Conservation (phyloP, 495 filamentous ascomycete species). For the Penicillium waksmanii region DNA sequence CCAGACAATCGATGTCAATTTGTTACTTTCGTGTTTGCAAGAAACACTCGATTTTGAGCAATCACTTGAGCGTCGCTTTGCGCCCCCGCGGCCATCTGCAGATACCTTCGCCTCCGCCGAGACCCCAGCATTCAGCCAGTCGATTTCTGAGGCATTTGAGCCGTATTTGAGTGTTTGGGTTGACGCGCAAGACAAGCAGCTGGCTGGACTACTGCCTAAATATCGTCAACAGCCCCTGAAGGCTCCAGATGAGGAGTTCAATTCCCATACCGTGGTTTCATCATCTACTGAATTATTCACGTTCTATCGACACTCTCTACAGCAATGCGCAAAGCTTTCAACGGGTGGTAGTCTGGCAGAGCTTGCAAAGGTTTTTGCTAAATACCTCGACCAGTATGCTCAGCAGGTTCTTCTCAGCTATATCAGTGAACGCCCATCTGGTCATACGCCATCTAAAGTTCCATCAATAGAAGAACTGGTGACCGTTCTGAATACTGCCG, state of each 20-base stretch:
- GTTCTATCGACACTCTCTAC: constrained; percentile 87
- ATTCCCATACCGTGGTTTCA: constrained; percentile 81
- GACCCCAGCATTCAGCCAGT: constrained; percentile 79
- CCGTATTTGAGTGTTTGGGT: constrained; percentile 97
- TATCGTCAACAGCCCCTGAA: constrained; percentile 85
- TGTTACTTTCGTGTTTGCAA: constrained; percentile 88
- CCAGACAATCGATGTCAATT: constrained; percentile 84
- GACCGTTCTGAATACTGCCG: constrained; percentile 90
- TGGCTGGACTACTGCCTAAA: constrained; percentile 83
- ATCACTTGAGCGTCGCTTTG: constrained; percentile 81
- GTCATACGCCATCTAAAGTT: constrained; percentile 52
- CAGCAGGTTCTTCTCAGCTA: constrained; percentile 87
- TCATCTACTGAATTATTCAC: constrained; percentile 97
- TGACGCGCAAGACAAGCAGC: constrained; percentile 89
- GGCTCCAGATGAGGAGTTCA: constrained; percentile 87
- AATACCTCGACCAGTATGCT: constrained; percentile 93
- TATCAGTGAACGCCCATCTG: constrained; percentile 61
- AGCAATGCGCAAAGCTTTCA: constrained; percentile 95
- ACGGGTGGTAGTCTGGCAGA: constrained; percentile 86
- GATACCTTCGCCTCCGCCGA: constrained; percentile 88
- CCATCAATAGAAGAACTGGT: constrained; percentile 77
- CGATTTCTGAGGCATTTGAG: constrained; percentile 96
- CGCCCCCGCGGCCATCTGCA: constrained; percentile 79
- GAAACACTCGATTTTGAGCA: constrained; percentile 99
- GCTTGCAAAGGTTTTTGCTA: constrained; percentile 80